Evolutionary conservation across 345 rosid genomes (phyloP).

Genomic region (Durio zibethinus): DNA sequence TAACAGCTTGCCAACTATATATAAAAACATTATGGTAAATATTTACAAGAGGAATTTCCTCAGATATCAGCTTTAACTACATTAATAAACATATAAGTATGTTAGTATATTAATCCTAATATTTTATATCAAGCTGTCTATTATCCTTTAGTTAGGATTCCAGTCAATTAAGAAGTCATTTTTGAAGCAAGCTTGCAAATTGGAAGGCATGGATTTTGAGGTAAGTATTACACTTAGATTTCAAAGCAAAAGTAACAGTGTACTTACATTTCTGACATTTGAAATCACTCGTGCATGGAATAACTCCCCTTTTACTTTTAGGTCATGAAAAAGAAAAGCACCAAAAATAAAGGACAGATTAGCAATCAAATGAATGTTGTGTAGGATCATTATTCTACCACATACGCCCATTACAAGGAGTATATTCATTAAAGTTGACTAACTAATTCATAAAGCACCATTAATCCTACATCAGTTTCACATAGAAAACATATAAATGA

Average conservation of each 20-base stretch:
- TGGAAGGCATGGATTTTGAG: neutral
- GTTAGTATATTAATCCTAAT: too few relatives aligned
- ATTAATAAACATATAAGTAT: too few relatives aligned
- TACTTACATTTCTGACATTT: slow-evolving; percentile 55
- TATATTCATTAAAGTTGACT: too few relatives aligned
- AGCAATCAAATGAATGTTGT: slow-evolving; percentile 1
- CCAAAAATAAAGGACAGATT: neutral
- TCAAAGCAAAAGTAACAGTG: neutral
- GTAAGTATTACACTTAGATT: neutral
- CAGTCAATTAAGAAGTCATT: too few relatives aligned
- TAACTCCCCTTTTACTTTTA: slow-evolving; percentile 34
- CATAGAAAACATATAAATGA: neutral
- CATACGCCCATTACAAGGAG: neutral
- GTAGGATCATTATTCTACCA: neutral
- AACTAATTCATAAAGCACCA: too few relatives aligned
- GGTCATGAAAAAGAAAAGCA: slow-evolving; percentile 14
- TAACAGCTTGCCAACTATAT: neutral
- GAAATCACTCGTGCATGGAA: slow-evolving; percentile 52
- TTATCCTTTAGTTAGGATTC: too few relatives aligned
- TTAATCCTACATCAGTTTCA: neutral
- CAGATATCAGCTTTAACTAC: neutral
- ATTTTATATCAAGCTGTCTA: neutral
- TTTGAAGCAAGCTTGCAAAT: neutral
- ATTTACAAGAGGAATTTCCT: neutral
- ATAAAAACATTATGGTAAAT: neutral